These are phyloP conservation scores for Verbascum thapsus DNA, from an alignment of 257 asterid genomes.

Conservation along the genomic window DNA sequence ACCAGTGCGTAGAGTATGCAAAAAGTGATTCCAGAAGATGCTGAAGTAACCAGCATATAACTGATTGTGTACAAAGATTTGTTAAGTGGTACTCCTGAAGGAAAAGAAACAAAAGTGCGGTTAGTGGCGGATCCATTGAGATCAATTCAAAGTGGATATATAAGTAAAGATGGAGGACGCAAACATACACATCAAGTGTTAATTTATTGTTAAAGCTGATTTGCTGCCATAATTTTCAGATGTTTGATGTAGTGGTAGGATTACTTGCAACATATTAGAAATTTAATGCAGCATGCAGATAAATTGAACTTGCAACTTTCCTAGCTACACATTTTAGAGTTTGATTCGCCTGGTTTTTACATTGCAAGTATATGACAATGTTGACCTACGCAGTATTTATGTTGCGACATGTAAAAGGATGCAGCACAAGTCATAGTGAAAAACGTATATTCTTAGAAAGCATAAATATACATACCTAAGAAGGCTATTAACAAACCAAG, in stretches of 20 bases:
- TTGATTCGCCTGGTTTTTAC: too few relatives aligned
- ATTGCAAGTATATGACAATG: too few relatives aligned
- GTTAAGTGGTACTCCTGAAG: slow-evolving; percentile 77
- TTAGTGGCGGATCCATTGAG: too few relatives aligned
- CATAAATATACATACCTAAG: slow-evolving; percentile 46
- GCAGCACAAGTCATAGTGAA: background rate
- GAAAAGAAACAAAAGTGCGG: slow-evolving; percentile 17
- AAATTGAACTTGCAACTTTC: background rate
- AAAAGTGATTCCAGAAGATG: slow-evolving; percentile 74
- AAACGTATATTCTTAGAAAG: background rate
- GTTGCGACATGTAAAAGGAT: background rate
- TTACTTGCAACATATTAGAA: background rate
- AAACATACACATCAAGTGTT: background rate
- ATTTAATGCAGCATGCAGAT: background rate
- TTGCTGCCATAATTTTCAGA: background rate
- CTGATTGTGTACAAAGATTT: slow-evolving; percentile 76
- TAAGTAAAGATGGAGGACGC: too few relatives aligned
- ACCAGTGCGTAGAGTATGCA: slow-evolving; percentile 67
- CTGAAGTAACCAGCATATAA: slow-evolving; percentile 76
- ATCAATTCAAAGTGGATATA: too few relatives aligned
- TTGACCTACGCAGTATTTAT: too few relatives aligned
- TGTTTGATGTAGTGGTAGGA: background rate
- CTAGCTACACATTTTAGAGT: background rate
- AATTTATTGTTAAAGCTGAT: background rate
- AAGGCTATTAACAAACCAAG: slow-evolving; percentile 62